Base-by-base conservation (phyloP, 2,329 filamentous ascomycete genomes). In the Phyllosticta paracitricarpa region DNA sequence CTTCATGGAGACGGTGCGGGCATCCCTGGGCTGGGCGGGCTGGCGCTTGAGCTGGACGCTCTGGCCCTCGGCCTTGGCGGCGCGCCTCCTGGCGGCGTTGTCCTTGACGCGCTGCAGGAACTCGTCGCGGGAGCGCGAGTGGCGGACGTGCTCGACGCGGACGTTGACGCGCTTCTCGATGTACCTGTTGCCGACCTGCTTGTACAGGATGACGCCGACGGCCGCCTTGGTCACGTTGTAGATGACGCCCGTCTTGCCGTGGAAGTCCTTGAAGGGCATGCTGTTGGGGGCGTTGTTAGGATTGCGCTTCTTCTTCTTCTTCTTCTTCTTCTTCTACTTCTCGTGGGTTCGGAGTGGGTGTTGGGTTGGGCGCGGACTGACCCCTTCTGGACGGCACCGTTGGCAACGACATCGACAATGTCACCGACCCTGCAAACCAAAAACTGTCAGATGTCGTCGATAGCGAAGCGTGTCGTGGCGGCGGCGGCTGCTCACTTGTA, bases 101-200 rank as follows among this genome's bases (percentile, higher is more conserved):
- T 85, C 81, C 90, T 97, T 97, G 79, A 99, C 93, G 75, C 93
- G 89, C 82, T 85, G 87, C 75, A 97, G 81, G 85, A 99, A 97
- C 79, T 94, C 93, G 75, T 97, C 93, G 77, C 94, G 87, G 75
- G 93, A 97, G 78, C 94, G 89, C 71, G 93, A 97, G 77, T 89
- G 89, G 75, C 82, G 81, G 81, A 99, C 85, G 88, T 99, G 94
- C 88, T 99, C 94, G 80, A 97, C 81, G 78, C 94, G 91, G 82
- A 99, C 84, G 87, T 96, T 97, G 84, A 99, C 87, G 79, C 94
- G 93, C 91, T 99, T 99, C 89, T 99, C 94, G 79, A 99, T 85
- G 87, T 97, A 99, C 76, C 93, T 89, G 88, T 97, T 94, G 82
- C 92, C 91, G 78, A 99, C 94, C 81, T 95, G 91, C 87, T 96